Evolutionary conservation across 1,139 yeast genomes (phyloP).

Genomic region (Candida albicans): DNA sequence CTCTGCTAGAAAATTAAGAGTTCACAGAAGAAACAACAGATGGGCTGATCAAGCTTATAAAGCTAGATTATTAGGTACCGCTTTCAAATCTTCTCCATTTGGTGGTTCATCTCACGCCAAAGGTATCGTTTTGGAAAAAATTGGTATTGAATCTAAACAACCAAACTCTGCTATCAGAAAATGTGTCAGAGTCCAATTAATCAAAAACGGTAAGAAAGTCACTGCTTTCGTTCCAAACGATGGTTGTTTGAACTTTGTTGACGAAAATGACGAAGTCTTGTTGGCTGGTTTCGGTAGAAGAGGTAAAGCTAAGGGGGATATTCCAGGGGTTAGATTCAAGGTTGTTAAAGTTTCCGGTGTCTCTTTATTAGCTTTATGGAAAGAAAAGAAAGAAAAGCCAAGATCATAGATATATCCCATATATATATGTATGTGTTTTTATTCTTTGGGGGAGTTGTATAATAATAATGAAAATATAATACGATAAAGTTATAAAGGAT

Average conservation of each 20-base stretch:
- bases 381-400: constrained; percentile 99
- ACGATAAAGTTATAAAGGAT: background rate
- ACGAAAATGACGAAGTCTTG: constrained; percentile 99
- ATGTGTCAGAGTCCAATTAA: constrained; percentile 99
- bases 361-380: constrained; percentile 99
- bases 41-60: constrained; percentile 99
- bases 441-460: background rate
- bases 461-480: constrained; percentile 4
- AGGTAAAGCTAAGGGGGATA: constrained; percentile 99
- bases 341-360: constrained; percentile 99
- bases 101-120: constrained; percentile 99
- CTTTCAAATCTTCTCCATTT: constrained; percentile 99
- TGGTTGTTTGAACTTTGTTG: constrained; percentile 99
- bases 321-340: constrained; percentile 99
- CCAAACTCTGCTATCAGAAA: constrained; percentile 99
- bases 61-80: constrained; percentile 98
- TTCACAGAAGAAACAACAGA: constrained; percentile 99
- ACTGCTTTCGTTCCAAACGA: constrained; percentile 99
- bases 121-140: constrained; percentile 99
- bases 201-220: constrained; percentile 99
- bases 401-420: constrained; percentile 63
- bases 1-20: constrained; percentile 99
- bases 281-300: constrained; percentile 99
- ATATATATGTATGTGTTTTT: background rate
- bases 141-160: constrained; percentile 99